Percentiles rank a stretch among this genome's conserved stretches.
phyloP scores from a whole-genome alignment of 306 rosid species.

The Coriaria nepalensis region DNA sequence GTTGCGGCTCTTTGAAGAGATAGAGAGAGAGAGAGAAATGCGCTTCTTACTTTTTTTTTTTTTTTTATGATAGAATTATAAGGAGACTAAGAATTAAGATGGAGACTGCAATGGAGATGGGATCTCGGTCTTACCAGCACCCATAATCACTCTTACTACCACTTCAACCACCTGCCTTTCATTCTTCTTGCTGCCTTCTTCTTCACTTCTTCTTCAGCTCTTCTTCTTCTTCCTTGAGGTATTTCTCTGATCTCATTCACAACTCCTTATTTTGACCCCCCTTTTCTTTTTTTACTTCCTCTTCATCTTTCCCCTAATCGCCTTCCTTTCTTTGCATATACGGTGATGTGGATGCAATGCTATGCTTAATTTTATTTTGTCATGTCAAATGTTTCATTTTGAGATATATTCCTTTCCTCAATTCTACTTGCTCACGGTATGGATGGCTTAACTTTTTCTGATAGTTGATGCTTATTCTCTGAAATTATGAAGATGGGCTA shows the following conservation, averaged over 20 bases:
- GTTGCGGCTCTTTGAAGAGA: constrained; percentile 62
- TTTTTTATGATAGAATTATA: too few species aligned
- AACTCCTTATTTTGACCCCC: constrained; percentile 1
- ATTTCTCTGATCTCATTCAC: constrained; percentile 4
- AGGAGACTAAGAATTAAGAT: constrained; percentile 15
- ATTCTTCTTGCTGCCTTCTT: constrained; percentile 18
- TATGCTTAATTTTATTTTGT: not conserved
- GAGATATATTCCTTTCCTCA: not conserved
- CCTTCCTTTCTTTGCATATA: constrained; percentile 22
- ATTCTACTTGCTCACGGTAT: too few species aligned
- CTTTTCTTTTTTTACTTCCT: constrained; percentile 2
- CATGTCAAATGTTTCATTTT: not conserved
- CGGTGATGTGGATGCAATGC: constrained; percentile 28
- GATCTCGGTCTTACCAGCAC: constrained; percentile 44
- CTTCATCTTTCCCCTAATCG: constrained; percentile 28
- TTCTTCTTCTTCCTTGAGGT: constrained; percentile 24
- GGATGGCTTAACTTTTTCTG: not conserved
- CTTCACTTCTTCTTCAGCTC: constrained; percentile 13
- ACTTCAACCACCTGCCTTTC: constrained; percentile 29
- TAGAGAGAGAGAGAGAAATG: constrained; percentile 26
- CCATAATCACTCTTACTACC: constrained; percentile 21
- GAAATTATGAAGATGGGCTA: too few species aligned
- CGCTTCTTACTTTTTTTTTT: not conserved
- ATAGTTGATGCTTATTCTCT: too few species aligned
- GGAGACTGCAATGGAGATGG: constrained; percentile 42